These are phyloP conservation scores for Corylus americana DNA, from an alignment of 306 rosid genomes.

Conservation along the genomic window DNA sequence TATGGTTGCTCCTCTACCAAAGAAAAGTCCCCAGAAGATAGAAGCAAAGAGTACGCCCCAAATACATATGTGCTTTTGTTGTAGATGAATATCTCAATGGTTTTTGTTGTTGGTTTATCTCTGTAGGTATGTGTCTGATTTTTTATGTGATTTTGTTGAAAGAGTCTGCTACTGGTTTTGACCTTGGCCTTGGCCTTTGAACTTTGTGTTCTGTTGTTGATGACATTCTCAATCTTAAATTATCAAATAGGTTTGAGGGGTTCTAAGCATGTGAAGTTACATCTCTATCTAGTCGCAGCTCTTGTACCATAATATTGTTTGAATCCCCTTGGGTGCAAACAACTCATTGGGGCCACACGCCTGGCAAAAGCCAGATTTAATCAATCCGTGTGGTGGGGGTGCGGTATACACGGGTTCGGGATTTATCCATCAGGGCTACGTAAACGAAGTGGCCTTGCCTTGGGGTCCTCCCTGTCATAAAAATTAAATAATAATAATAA, in stretches of 20 bases:
- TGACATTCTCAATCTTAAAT: neutral
- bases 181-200: neutral
- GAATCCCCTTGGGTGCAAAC: too few species aligned
- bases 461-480: too few species aligned
- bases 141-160: neutral
- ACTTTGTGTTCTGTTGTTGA: neutral
- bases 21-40: slow-evolving; percentile 48
- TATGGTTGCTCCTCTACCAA: slow-evolving; percentile 43
- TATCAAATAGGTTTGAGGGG: neutral
- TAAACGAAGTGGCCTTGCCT: too few species aligned
- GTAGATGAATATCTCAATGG: neutral
- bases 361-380: too few species aligned
- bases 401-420: too few species aligned
- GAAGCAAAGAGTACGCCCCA: slow-evolving; percentile 63
- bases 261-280: neutral
- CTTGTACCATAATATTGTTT: neutral
- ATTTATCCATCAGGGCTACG: too few species aligned
- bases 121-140: neutral
- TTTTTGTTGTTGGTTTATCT: neutral
- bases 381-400: too few species aligned
- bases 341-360: too few species aligned
- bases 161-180: neutral
- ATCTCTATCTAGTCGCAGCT: neutral
- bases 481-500: too few species aligned
- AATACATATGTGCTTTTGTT: neutral